These are phyloP conservation scores for Arabidopsis hybrid DNA, from an alignment of 441 rosid species.

Conservation along the genomic window DNA sequence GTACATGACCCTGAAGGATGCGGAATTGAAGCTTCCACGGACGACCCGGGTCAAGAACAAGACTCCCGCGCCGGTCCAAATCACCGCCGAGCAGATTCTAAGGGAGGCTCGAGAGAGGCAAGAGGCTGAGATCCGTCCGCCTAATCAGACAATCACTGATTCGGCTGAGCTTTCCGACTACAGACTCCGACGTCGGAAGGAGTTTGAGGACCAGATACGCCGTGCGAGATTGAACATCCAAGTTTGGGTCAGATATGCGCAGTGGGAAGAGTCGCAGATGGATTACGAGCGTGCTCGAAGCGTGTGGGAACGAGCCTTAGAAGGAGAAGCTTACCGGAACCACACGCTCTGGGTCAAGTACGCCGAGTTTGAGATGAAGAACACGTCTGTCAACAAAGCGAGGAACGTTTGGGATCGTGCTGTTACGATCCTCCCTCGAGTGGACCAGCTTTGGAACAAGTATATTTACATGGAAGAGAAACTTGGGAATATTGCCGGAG, in stretches of 20 bases:
- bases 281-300: neutral
- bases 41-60: neutral
- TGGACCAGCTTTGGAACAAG: neutral
- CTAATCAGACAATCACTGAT: neutral
- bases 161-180: neutral
- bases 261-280: neutral
- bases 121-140: neutral
- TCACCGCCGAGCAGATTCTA: neutral
- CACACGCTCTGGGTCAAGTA: neutral
- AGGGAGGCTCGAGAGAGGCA: neutral
- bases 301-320: neutral
- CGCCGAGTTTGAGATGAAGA: neutral
- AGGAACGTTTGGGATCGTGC: constrained; percentile 1
- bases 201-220: neutral
- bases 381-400: neutral
- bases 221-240: neutral
- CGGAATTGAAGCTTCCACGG: no score
- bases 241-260: neutral
- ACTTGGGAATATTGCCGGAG: neutral
- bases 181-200: neutral
- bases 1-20: no score
- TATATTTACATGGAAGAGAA: neutral
- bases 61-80: neutral
- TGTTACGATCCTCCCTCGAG: neutral
- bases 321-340: neutral